phyloP scores from a whole-genome alignment of 192 early-diverging fungal species.

The Mortierella claussenii region DNA sequence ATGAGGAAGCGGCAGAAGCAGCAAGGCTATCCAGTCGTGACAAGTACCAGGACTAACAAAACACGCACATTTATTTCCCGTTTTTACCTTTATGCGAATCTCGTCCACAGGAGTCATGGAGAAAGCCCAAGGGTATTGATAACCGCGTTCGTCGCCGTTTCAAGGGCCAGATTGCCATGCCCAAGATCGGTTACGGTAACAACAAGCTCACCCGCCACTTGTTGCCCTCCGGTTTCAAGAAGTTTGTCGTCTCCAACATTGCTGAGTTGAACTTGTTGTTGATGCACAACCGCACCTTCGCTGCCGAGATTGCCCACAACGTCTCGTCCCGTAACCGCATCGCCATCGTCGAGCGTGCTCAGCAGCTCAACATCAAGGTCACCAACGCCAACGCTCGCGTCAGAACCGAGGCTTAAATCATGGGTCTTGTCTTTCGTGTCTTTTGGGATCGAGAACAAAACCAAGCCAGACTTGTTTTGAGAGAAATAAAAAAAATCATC shows the following conservation, averaged over 20 bases:
- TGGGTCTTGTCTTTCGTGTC: conserved; percentile 3
- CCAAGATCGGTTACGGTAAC: conserved; percentile 99
- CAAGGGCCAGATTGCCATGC: conserved; percentile 97
- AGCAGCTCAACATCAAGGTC: conserved; percentile 96
- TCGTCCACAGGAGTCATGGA: conserved; percentile 89
- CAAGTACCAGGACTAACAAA: conserved; percentile 19
- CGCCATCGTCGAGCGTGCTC: conserved; percentile 92
- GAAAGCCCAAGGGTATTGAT: conserved; percentile 99
- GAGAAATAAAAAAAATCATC: conserved; percentile 12
- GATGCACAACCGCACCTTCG: conserved; percentile 99
- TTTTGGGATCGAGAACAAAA: conserved; percentile 4
- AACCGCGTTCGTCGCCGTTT: conserved; percentile 97
- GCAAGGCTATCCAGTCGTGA: background rate
- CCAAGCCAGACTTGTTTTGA: conserved; percentile 12
- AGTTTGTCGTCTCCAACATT: conserved; percentile 94
- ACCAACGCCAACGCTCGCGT: conserved; percentile 92
- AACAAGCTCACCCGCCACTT: conserved; percentile 96
- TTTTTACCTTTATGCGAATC: conserved; percentile 7
- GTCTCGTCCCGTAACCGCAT: conserved; percentile 95
- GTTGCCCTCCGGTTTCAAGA: conserved; percentile 98
- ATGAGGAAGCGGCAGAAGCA: too few species aligned
- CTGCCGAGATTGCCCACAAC: conserved; percentile 99
- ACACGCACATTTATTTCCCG: too few species aligned
- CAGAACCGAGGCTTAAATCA: conserved; percentile 77
- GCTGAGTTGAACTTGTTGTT: conserved; percentile 94